Evolutionary conservation across 345 rosid genomes (phyloP).

Genomic region (Citrus glauca): DNA sequence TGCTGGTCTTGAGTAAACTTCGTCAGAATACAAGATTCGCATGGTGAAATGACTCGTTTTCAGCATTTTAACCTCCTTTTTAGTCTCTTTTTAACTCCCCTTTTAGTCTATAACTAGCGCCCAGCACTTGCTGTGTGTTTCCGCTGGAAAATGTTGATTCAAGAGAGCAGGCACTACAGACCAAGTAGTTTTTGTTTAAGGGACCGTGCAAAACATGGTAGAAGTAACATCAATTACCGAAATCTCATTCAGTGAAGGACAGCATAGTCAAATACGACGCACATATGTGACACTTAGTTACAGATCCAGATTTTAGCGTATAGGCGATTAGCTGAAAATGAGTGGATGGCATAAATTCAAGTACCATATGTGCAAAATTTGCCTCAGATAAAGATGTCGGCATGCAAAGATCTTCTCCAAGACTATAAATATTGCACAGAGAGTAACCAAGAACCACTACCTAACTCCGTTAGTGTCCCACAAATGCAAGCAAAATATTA

Average conservation of each 20-base stretch:
- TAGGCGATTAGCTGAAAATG: background rate
- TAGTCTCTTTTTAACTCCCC: too few relatives aligned
- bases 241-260: background rate
- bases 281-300: background rate
- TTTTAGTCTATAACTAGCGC: background rate
- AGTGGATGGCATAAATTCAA: conserved; percentile 4
- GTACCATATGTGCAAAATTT: background rate
- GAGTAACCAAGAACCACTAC: conserved; percentile 2
- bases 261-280: background rate
- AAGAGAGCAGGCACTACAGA: background rate
- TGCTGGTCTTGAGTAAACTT: conserved; percentile 5
- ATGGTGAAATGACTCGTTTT: background rate
- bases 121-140: background rate
- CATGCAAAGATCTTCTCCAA: background rate
- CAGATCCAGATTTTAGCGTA: too few relatives aligned
- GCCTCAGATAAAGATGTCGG: conserved; percentile 6
- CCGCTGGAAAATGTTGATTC: background rate
- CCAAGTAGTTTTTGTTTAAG: background rate
- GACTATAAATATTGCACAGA: background rate
- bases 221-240: background rate
- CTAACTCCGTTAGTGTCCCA: background rate
- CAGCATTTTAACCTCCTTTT: background rate
- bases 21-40: background rate
- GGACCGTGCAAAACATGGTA: too few relatives aligned
- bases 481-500: background rate